Base-by-base conservation (phyloP, 768 basidiomycete genomes). In the Pleurotus pulmonarius region DNA sequence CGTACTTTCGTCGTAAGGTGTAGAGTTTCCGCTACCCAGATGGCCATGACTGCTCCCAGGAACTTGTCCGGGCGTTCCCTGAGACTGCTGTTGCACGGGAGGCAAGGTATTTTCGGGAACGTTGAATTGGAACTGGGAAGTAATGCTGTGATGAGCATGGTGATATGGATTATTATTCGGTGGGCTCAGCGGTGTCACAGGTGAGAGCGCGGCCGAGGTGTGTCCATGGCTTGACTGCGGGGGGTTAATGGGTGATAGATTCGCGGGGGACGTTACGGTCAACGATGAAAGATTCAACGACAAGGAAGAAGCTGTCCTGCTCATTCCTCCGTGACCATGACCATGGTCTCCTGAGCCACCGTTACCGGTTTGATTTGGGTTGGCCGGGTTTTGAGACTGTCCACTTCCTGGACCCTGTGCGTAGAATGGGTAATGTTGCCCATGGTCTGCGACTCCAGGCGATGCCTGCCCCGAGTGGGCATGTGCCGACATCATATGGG, bases 261-360 rank as follows among this genome's bases (percentile, higher is more conserved):
- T 82, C 6, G 83, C 76, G 7, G 87, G 86, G 18, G 86, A 87
- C 41, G 85, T 70, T 55, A 90, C 87, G 49, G 81, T 74, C 52
- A 90, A 78, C 1, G 80, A 77, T 22, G 83, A 83, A 56, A 91
- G 75, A 66, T 89, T 90, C 66, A 90, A 80, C 26, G 85, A 82
- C 44, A 90, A 75, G 1, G 74, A 65, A 37, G 77, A 69, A n/a
- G 74, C 63, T 20, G 64, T 67, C 39, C 64, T 66, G 60, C 29
- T 60, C 45, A 49, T 61, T 29, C 55, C 62, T 37, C 55, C 62
- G 25, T 51, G 63, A 47, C 56, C 71, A 57, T 64, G 63, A 58
- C 56, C 48, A 49, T 71, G 68, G 58, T 71, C 60, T 45, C 64
- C 60, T 60, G 58, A 67, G 64, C 56, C 68, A 64, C 60, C 60